Base-by-base conservation (phyloP, 208 protist species). In the Lotmaria passim region DNA sequence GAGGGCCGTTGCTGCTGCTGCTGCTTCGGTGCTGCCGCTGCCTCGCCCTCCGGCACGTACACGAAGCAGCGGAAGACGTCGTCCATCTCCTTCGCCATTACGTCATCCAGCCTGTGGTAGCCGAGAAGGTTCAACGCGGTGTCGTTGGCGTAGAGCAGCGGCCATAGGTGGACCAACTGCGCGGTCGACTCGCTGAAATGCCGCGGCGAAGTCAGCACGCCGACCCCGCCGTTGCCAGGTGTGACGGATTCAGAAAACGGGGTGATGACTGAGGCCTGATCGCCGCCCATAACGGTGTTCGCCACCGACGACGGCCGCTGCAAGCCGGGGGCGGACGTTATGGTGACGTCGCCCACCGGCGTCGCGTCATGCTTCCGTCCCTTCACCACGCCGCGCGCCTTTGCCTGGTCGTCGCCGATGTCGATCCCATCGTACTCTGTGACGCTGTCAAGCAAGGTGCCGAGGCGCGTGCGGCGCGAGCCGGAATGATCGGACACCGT, bases 31-130 rank as follows among this genome's bases (percentile, higher is more conserved):
- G 51, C 36, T 33, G 50, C 39, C 10, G 30, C 61, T 60, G 21
- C n/a, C n/a, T n/a, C n/a, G n/a, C n/a, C n/a, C n/a, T 46, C 47
- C 31, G 19, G n/a, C 12, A 43, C 15, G 60, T 50, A 52, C 24
- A 59, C 46, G 21, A 73, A 81, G 58, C 63, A 75, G 62, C 58
- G 68, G 46, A 76, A 76, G 28, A 81, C 28, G 30, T 64, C 59
- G 7, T 68, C 58, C 12, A 81, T 73, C n/a, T 62, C 21, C 14
- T 48, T 47, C 26, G 57, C 38, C 21, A 69, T 52, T 28, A 73
- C 50, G 11, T 75, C 66, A 0, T 51, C 62, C 58, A 61, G 47
- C 34, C 28, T 39, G 33, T 67, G 33, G 59, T 48, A 76, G 26
- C 69, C 64, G 10, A 76, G 57, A 15, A 81, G 66, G 34, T 56